Base-by-base conservation (phyloP, 129 eudicot genomes). In the Helichrysum umbraculigerum region DNA sequence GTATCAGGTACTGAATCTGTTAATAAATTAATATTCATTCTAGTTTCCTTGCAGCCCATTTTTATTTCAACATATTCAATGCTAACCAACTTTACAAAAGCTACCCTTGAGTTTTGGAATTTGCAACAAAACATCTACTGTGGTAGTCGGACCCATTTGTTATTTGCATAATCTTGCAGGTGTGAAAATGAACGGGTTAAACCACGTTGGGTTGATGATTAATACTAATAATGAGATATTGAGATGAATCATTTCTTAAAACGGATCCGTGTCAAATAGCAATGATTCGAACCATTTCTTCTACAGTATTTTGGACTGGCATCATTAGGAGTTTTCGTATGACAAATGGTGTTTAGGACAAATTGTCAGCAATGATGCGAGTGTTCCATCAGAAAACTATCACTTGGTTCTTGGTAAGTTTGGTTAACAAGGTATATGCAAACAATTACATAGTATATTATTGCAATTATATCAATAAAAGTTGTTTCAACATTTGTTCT, bases 31-130 rank as follows among this genome's bases (percentile, higher is more conserved):
- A 25, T 25, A 25, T 65, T 33, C 6, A 17, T 65, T 30, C 64
- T 58, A 6, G 28, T 58, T 72, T 72, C 73, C 37, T 83, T 41
- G 14, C 47, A 41, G 14, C 47, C 47, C 12, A 41, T 41, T 41
- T 12, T 10, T 41, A 9, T 3, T 9, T 9, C 3, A 41, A 41
- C 47, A 41, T 41, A 41, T 8, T 41, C 47, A 12, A 41, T 41
- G 47, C 10, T 10, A 41, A 41, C 12, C 47, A 3, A 41, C 14
- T 8, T 41, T 41, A 35, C 9, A 35, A 6, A 6, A 41, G 47
- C 47, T 41, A 41, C 14, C 47, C 47, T 41, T 9, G 47, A 2
- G 4, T 41, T 41, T 41, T 41, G 47, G 47, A 41, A 41, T 1
- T 41, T 41, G 10, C 47, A 41, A 83, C 52, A 44, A 44, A 44